phyloP scores from a whole-genome alignment of 768 basidiomycete species.

The Gelatoporia subvermispora region DNA sequence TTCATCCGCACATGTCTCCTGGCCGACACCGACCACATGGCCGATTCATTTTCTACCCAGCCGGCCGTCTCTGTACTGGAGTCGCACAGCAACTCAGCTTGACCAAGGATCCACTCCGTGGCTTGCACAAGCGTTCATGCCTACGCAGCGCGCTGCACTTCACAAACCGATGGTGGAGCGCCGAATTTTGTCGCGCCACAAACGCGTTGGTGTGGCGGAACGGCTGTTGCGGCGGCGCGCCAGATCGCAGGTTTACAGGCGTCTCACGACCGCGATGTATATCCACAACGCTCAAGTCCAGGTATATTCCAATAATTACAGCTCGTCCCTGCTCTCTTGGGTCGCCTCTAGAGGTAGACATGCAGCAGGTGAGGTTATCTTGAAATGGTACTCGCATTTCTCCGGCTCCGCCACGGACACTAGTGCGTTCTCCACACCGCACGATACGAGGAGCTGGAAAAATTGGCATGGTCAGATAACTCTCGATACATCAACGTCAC shows the following conservation, averaged over 20 bases:
- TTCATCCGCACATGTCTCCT: conserved; percentile 6
- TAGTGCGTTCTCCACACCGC: conserved; percentile 82
- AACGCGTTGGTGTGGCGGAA: no score
- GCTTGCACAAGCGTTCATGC: no score
- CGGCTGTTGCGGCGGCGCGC: no score
- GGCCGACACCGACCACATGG: neutral
- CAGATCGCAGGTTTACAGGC: no score
- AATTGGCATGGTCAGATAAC: neutral
- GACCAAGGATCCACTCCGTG: no score
- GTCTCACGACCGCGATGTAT: no score
- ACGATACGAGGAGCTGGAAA: conserved; percentile 68
- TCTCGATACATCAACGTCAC: neutral
- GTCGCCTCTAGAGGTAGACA: conserved; percentile 53
- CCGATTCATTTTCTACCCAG: no score
- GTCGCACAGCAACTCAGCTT: no score
- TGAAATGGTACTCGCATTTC: conserved; percentile 93
- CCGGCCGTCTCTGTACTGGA: no score
- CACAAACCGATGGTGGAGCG: no score
- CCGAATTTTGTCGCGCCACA: no score
- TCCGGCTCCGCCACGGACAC: conserved; percentile 81
- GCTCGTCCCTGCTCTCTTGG: conserved; percentile 30
- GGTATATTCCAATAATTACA: conserved; percentile 14
- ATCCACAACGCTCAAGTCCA: neutral
- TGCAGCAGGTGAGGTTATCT: conserved; percentile 79
- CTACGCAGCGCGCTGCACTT: no score